These are phyloP conservation scores for Tulasnella sp. DNA, from an alignment of 768 basidiomycete genomes.

Conservation along the genomic window DNA sequence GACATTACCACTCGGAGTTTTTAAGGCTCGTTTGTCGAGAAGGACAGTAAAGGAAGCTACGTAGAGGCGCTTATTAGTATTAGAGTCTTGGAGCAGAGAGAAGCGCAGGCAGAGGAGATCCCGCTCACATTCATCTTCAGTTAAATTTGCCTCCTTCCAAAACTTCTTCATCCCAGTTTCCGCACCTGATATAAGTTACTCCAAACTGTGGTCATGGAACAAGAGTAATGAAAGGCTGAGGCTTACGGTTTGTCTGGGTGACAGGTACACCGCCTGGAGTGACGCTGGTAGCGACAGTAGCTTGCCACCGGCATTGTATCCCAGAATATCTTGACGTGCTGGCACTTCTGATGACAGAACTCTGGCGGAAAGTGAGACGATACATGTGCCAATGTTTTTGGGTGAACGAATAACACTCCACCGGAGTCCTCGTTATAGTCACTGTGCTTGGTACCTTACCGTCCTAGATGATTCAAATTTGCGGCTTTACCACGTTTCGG, in stretches of 20 bases:
- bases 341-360: too few relatives aligned
- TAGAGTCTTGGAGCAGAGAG: background rate
- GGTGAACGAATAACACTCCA: too few relatives aligned
- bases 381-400: too few relatives aligned
- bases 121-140: constrained; percentile 27
- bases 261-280: background rate
- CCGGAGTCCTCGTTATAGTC: too few relatives aligned
- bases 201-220: too few relatives aligned
- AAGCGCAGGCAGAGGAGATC: background rate
- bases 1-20: constrained; percentile 75
- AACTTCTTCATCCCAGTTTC: constrained; percentile 81
- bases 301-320: too few relatives aligned
- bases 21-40: constrained; percentile 73
- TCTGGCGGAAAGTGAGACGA: too few relatives aligned
- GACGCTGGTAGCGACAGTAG: too few relatives aligned
- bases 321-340: too few relatives aligned
- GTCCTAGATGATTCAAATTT: too few relatives aligned
- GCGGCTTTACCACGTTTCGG: too few relatives aligned
- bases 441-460: too few relatives aligned
- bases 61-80: background rate
- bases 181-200: constrained; percentile 43
- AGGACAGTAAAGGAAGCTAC: constrained; percentile 42
- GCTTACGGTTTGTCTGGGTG: constrained; percentile 18
- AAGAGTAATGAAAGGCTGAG: background rate
- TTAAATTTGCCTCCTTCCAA: constrained; percentile 85